phyloP scores from a whole-genome alignment of 495 filamentous ascomycete genomes.

The Hyphodiscus hymeniophilus region DNA sequence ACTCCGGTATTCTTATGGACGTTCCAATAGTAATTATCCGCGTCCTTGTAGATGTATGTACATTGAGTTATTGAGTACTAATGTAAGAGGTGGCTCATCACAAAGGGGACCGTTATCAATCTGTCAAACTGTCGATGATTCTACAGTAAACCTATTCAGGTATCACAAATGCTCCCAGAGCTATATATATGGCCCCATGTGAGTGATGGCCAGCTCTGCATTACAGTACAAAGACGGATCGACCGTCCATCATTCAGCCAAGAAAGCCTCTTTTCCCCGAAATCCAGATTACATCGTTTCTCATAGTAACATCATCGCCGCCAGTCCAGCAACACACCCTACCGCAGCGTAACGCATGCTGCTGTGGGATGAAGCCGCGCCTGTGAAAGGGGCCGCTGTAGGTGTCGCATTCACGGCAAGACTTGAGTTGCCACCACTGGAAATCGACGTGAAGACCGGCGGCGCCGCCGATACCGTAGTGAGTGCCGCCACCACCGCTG shows the following conservation, averaged over 20 bases:
- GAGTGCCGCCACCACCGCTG: no score
- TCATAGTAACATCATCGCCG: not conserved
- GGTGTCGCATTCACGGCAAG: not conserved
- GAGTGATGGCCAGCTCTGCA: constrained; percentile 4
- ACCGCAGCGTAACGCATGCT: not conserved
- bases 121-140: no score
- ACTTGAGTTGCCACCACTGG: no score
- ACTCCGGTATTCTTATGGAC: no score
- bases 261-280: not conserved
- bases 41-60: no score
- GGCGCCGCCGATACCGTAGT: no score
- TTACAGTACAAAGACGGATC: constrained; percentile 8
- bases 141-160: not conserved
- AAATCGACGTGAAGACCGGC: no score
- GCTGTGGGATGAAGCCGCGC: not conserved
- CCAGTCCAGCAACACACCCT: not conserved
- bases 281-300: not conserved
- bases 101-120: no score
- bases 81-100: no score
- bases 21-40: no score
- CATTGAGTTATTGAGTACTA: no score
- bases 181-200: not conserved
- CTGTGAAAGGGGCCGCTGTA: not conserved
- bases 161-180: not conserved
- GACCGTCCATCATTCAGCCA: constrained; percentile 3